These are phyloP conservation scores for Pseudogymnoascus sp. DNA, from an alignment of 2,329 filamentous ascomycete species.

Conservation along the genomic window DNA sequence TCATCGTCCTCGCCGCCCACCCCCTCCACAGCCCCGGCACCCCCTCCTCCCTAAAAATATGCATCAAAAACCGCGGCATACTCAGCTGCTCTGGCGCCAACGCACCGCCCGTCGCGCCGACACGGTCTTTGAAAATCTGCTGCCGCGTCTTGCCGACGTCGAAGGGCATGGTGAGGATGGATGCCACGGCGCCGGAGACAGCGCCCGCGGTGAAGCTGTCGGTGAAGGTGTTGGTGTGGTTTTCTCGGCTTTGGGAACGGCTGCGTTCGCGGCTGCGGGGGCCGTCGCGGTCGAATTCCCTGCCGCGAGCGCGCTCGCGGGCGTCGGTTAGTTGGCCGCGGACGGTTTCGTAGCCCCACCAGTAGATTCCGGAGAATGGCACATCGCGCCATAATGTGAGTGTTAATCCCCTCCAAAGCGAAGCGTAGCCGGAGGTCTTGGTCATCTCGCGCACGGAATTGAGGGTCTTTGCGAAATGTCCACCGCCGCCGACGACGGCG, in stretches of 20 bases:
- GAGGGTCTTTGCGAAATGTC: slow-evolving; percentile 74
- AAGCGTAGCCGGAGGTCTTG: slow-evolving; percentile 63
- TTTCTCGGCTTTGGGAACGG: slow-evolving; percentile 57
- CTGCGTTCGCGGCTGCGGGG: slow-evolving; percentile 38
- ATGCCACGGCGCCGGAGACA: slow-evolving; percentile 73
- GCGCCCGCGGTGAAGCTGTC: slow-evolving; percentile 89
- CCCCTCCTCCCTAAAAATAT: slow-evolving; percentile 86
- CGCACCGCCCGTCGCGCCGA: slow-evolving; percentile 28
- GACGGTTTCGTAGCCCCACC: slow-evolving; percentile 92
- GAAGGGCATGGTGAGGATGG: slow-evolving; percentile 86
- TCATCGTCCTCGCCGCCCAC: slow-evolving; percentile 85
- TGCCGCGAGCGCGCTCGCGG: slow-evolving; percentile 47
- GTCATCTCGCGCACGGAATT: slow-evolving; percentile 75
- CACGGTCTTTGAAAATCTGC: slow-evolving; percentile 65
- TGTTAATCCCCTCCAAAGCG: slow-evolving; percentile 83
- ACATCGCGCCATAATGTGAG: slow-evolving; percentile 95
- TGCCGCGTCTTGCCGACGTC: slow-evolving; percentile 96
- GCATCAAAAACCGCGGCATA: slow-evolving; percentile 78
- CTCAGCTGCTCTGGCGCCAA: slow-evolving; percentile 63
- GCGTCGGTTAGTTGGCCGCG: slow-evolving; percentile 63
- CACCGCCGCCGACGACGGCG: slow-evolving; percentile 45
- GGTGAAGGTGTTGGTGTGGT: slow-evolving; percentile 68
- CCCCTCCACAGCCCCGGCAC: slow-evolving; percentile 75
- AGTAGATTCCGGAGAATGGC: slow-evolving; percentile 94
- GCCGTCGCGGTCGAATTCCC: slow-evolving; percentile 33